These are phyloP conservation scores for Podila minutissima DNA, from an alignment of 192 early-diverging fungal genomes.

Conservation along the genomic window DNA sequence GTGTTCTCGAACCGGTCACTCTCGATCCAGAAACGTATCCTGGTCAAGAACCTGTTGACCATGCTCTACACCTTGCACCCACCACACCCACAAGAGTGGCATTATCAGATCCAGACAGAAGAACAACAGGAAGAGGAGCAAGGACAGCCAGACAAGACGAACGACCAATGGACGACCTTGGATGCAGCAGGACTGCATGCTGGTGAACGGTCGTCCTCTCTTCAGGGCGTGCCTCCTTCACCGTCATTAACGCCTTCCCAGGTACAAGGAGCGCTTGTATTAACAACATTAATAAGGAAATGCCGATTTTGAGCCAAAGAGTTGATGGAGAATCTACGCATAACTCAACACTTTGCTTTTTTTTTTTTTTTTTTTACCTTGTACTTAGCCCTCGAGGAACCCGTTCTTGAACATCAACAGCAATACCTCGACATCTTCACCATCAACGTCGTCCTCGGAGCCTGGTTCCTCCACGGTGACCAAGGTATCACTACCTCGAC, in stretches of 20 bases:
- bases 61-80: slow-evolving; percentile 21
- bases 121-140: not conserved
- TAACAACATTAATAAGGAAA: too few relatives aligned
- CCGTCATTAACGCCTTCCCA: too few relatives aligned
- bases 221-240: not conserved
- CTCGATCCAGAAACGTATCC: slow-evolving; percentile 31
- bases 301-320: too few relatives aligned
- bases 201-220: not conserved
- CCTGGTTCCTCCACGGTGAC: not conserved
- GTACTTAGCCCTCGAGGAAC: not conserved
- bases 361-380: not conserved
- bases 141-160: slow-evolving; percentile 3
- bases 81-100: slow-evolving; percentile 12
- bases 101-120: not conserved
- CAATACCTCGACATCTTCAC: not conserved
- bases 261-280: too few relatives aligned
- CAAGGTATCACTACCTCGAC: slow-evolving; percentile 5
- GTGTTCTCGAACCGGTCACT: slow-evolving; percentile 23
- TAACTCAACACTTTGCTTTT: too few relatives aligned
- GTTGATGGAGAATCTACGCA: too few relatives aligned
- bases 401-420: not conserved
- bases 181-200: slow-evolving; percentile 11
- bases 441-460: not conserved
- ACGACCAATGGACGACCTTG: slow-evolving; percentile 4
- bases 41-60: slow-evolving; percentile 38